Evolutionary conservation across 257 asterid species (phyloP), one percentile per base, ranked within the genome.

Genomic region (Solanum bulbocastanum): DNA sequence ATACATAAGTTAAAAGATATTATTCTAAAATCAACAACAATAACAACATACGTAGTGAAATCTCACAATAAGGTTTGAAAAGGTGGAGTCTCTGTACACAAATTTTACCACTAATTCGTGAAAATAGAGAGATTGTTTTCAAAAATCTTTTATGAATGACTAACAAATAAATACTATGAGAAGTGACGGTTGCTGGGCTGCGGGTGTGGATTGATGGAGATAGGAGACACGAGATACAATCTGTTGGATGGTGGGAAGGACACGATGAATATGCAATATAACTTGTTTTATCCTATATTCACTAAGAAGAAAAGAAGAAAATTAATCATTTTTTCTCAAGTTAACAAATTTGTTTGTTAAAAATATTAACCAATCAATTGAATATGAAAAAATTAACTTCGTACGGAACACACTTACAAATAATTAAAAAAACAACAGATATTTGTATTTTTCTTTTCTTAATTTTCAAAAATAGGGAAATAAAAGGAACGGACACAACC

Each of bases 31-130:
- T 52, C 4, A 52, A 18, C 0, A 56, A 56, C 2, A 6, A 0
- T 56, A 56, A 56, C 4, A 18, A 56, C 0, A 0, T 0, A 52
- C 23, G 0, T 18, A 6, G 0, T 18, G n/a, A 56, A 18, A 56
- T 56, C 0, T 56, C 2, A 56, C 4, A 18, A 2, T 56, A 0
- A 56, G 10, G 0, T 56, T 0, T 18, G n/a, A 52, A 52, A 6
- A 52, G 0, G 3, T 52, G 1, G 10, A 49, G 3, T 52, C 23
- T 49, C 1, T 49, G 1, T 52, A 52, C 10, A 3, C 62, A 52
- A 0, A 52, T 52, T 16, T 52, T 52, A 52, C 1, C 15, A 42
- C 49, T 12, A 52, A 40, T 9, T 39, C 2, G 3, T 39, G 44
- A 1, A 39, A 39, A 2, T 39, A 39, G 12, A 39, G 8, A 39